Evolutionary conservation across 2,329 filamentous ascomycete genomes (phyloP).

Genomic region (Paecilomyces fulvus): DNA sequence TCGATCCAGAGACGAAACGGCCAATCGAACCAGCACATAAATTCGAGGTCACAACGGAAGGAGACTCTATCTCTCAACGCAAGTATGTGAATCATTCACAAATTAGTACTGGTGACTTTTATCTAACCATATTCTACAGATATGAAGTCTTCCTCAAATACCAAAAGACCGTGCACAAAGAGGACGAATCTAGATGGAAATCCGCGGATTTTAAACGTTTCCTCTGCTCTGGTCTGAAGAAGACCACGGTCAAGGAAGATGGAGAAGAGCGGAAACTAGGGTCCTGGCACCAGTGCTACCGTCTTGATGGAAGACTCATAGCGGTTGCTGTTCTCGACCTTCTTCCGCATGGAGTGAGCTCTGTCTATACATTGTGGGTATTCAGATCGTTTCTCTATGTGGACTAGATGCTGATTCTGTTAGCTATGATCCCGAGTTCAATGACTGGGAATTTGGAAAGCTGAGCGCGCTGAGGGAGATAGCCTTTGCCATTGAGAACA

Average conservation of each 20-base stretch:
- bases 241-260: constrained; percentile 25
- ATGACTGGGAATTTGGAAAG: constrained; percentile 55
- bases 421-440: constrained; percentile 53
- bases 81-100: constrained; percentile 26
- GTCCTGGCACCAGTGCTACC: constrained; percentile 44
- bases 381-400: not conserved
- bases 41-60: constrained; percentile 41
- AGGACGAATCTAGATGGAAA: constrained; percentile 36
- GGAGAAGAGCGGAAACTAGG: constrained; percentile 37
- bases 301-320: constrained; percentile 40
- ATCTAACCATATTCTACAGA: constrained; percentile 13
- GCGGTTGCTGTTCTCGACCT: constrained; percentile 42
- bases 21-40: constrained; percentile 40
- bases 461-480: constrained; percentile 54
- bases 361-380: constrained; percentile 42
- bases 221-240: constrained; percentile 38
- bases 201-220: constrained; percentile 39
- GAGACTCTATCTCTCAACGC: constrained; percentile 37
- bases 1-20: constrained; percentile 36
- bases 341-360: constrained; percentile 40
- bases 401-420: not conserved
- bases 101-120: not conserved
- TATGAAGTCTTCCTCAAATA: constrained; percentile 41
- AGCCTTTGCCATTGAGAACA: constrained; percentile 45
- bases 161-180: constrained; percentile 38